Evolutionary conservation across 805 yeast species (phyloP).

Genomic region (Candida morakotiae): DNA sequence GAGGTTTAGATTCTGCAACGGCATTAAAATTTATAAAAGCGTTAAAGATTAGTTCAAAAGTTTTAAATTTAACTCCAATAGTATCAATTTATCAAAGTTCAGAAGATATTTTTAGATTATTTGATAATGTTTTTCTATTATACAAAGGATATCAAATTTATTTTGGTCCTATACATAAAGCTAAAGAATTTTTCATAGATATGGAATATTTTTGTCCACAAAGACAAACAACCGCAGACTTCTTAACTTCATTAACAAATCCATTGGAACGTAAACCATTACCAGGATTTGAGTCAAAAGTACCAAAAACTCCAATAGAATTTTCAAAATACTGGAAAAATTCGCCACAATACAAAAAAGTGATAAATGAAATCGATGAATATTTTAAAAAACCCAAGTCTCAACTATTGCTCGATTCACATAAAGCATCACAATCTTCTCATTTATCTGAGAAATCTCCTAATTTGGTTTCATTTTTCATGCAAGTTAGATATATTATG

Average conservation of each 20-base stretch:
- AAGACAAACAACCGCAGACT: slow-evolving; percentile 66
- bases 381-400: slow-evolving; percentile 22
- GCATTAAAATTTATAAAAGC: slow-evolving; percentile 73
- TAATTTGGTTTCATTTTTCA: slow-evolving; percentile 37
- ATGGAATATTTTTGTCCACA: slow-evolving; percentile 61
- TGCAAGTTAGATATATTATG: slow-evolving; percentile 49
- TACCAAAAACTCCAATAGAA: slow-evolving; percentile 54
- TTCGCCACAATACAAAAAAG: slow-evolving; percentile 43
- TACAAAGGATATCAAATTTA: slow-evolving; percentile 45
- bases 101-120: slow-evolving; percentile 47
- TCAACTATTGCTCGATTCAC: slow-evolving; percentile 14
- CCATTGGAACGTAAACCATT: slow-evolving; percentile 52
- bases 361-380: slow-evolving; percentile 37
- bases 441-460: slow-evolving; percentile 13
- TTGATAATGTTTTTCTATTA: slow-evolving; percentile 44
- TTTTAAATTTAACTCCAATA: slow-evolving; percentile 48
- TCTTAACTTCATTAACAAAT: slow-evolving; percentile 60
- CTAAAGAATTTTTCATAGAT: slow-evolving; percentile 45
- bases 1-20: slow-evolving; percentile 83
- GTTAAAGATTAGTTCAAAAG: slow-evolving; percentile 56
- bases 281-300: slow-evolving; percentile 45
- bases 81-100: slow-evolving; percentile 57
- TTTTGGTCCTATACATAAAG: slow-evolving; percentile 39
- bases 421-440: slow-evolving; percentile 18
- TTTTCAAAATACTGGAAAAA: slow-evolving; percentile 55